These are phyloP conservation scores for Naegleria gruberi DNA, from an alignment of 208 protist genomes.

Conservation along the genomic window DNA sequence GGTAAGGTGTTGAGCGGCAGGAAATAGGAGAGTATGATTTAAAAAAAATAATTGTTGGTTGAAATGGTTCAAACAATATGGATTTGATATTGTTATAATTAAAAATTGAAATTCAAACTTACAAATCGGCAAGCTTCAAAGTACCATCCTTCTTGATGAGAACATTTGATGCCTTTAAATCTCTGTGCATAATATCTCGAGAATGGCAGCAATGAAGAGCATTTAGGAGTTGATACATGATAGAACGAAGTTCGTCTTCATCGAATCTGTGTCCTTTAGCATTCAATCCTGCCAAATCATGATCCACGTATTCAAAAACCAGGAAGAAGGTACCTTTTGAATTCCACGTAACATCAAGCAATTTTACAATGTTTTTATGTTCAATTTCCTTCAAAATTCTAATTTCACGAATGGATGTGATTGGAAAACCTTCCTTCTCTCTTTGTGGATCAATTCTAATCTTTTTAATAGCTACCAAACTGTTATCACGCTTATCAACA, in stretches of 20 bases:
- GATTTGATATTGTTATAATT: no score
- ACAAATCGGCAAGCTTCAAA: conserved; percentile 32
- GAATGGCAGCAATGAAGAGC: conserved; percentile 24
- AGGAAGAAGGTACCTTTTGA: conserved; percentile 41
- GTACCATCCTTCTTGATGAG: conserved; percentile 30
- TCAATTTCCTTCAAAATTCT: conserved; percentile 28
- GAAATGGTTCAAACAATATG: no score
- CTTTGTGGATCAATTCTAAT: conserved; percentile 34
- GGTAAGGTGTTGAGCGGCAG: no score
- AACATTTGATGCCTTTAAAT: conserved; percentile 39
- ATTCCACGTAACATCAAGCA: conserved; percentile 44
- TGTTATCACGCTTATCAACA: neutral
- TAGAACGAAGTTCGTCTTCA: conserved; percentile 24
- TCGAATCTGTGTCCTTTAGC: conserved; percentile 17
- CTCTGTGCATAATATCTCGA: conserved; percentile 33
- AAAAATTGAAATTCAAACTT: neutral
- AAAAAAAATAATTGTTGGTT: no score
- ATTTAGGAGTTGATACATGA: conserved; percentile 33
- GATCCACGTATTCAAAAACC: conserved; percentile 40
- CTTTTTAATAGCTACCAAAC: conserved; percentile 31
- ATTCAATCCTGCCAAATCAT: conserved; percentile 34
- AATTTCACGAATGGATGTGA: conserved; percentile 38
- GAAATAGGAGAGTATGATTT: no score
- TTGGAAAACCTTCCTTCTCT: conserved; percentile 38
- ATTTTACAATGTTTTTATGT: conserved; percentile 48